phyloP scores from a whole-genome alignment of 257 asterid species.

The Vinca minor region DNA sequence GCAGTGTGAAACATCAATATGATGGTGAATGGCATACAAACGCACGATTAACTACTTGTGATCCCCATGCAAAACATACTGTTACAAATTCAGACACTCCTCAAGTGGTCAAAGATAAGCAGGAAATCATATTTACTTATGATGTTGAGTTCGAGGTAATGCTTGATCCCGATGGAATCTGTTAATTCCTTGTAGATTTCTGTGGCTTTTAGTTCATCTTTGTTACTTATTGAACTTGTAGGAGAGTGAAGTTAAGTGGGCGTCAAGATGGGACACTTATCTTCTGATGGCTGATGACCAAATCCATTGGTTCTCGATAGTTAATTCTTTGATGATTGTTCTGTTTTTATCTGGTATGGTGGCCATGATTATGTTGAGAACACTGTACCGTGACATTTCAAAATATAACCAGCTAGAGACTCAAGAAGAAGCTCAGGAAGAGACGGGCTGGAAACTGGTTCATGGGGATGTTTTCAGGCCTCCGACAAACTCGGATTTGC shows the following conservation, averaged over 20 bases:
- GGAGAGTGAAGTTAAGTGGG: slow-evolving; percentile 92
- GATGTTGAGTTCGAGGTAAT: slow-evolving; percentile 82
- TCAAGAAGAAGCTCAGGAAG: slow-evolving; percentile 93
- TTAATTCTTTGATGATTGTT: slow-evolving; percentile 85
- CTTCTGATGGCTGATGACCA: slow-evolving; percentile 89
- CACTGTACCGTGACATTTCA: slow-evolving; percentile 81
- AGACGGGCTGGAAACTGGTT: slow-evolving; percentile 93
- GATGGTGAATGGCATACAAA: slow-evolving; percentile 65
- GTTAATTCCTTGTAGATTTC: background rate
- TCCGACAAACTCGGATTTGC: slow-evolving; percentile 67
- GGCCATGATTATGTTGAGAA: slow-evolving; percentile 87
- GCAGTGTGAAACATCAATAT: slow-evolving; percentile 74
- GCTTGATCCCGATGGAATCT: slow-evolving; percentile 6
- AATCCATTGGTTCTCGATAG: slow-evolving; percentile 89
- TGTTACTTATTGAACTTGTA: slow-evolving; percentile 18
- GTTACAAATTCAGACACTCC: slow-evolving; percentile 63
- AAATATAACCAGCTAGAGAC: slow-evolving; percentile 84
- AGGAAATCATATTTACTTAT: slow-evolving; percentile 73
- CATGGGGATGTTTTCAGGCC: slow-evolving; percentile 91
- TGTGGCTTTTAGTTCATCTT: slow-evolving; percentile 4
- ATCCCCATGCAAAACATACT: slow-evolving; percentile 70
- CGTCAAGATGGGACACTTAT: slow-evolving; percentile 90
- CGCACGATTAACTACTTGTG: slow-evolving; percentile 59
- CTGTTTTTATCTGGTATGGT: slow-evolving; percentile 90
- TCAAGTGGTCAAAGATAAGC: slow-evolving; percentile 71